Percentiles rank a stretch among this genome's conserved stretches.
These are phyloP conservation scores for Shiraia sp. DNA, from an alignment of 2,329 filamentous ascomycete species.

Conservation along the genomic window DNA sequence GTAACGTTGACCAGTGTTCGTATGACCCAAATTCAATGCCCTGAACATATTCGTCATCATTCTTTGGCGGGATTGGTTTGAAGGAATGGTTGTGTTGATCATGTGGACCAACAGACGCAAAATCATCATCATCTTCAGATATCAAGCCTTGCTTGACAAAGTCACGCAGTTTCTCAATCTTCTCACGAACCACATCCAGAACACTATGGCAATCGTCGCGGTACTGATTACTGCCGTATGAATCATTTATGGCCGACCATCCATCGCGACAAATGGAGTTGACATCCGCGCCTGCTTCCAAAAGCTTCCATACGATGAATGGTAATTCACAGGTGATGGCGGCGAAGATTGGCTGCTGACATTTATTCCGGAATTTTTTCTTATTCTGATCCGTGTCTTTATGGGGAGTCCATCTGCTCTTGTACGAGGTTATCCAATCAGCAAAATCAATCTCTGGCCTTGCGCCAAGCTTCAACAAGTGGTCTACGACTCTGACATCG, in stretches of 20 bases:
- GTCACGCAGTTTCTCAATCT: slow-evolving; percentile 47
- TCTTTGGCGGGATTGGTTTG: slow-evolving; percentile 33
- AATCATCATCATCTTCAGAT: neutral
- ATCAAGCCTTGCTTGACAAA: slow-evolving; percentile 13
- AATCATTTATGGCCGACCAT: slow-evolving; percentile 30
- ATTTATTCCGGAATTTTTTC: slow-evolving; percentile 50
- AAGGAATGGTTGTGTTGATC: neutral
- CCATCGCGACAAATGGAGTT: slow-evolving; percentile 59
- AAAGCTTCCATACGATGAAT: slow-evolving; percentile 60
- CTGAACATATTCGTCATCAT: slow-evolving; percentile 57
- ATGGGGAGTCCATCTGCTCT: slow-evolving; percentile 46
- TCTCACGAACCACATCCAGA: slow-evolving; percentile 63
- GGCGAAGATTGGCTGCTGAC: slow-evolving; percentile 68
- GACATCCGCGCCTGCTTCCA: slow-evolving; percentile 67
- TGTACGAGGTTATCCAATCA: slow-evolving; percentile 63
- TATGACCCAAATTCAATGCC: slow-evolving; percentile 62
- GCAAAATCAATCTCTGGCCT: slow-evolving; percentile 64
- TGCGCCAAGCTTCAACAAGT: slow-evolving; percentile 66
- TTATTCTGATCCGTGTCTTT: slow-evolving; percentile 55
- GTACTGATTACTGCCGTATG: slow-evolving; percentile 32
- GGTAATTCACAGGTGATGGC: slow-evolving; percentile 60
- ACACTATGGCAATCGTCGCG: slow-evolving; percentile 53
- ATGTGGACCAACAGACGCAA: neutral
- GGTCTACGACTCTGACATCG: slow-evolving; percentile 8
- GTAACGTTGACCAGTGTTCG: slow-evolving; percentile 57